Base-by-base conservation (phyloP, 2,329 filamentous ascomycete genomes). In the Fusarium begoniae region DNA sequence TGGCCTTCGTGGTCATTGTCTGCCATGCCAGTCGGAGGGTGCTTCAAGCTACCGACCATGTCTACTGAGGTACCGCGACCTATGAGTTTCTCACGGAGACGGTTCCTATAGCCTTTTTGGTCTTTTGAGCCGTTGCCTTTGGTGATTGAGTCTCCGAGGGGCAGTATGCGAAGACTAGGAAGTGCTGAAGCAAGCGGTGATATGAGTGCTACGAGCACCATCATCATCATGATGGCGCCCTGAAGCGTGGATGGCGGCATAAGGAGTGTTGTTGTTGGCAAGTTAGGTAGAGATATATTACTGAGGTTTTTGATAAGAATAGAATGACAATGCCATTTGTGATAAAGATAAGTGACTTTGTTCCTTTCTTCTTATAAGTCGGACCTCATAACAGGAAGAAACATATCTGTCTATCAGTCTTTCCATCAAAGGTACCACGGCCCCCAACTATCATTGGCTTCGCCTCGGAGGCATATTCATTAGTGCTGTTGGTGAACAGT, bases 91-190 rank as follows among this genome's bases (percentile, higher is more conserved):
- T 71, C 17, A 4, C 70, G 54, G 14, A 73, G 37, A 10, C 50
- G 50, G 8, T 43, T 45, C 4, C 68, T 53, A 37, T 72, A 73
- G 20, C 70, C 70, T 5, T 32, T 44, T 12, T 35, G 30, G 26
- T 59, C 70, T n/a, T 38, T 54, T 7, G 68, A 71, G 13, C 68
- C 68, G 22, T 57, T 73, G 10, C 70, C 70, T 28, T 72, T 73
- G 28, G 68, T 73, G 64, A 73, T 73, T 17, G 70, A 73, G n/a
- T 73, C 70, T 59, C 68, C 70, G 4, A 73, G 68, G 15, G 68
- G 68, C 28, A 72, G 45, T 47, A 72, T 69, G 8, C 68, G 68
- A n/a, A 73, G 68, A 26, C 17, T 41, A 3, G 68, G 68, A 14
- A 73, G 48, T 15, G 55, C 66, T 20, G 65, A 40, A 8, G 37